Evolutionary conservation across 2,329 filamentous ascomycete genomes (phyloP).

Genomic region (Diaporthe australafricana): DNA sequence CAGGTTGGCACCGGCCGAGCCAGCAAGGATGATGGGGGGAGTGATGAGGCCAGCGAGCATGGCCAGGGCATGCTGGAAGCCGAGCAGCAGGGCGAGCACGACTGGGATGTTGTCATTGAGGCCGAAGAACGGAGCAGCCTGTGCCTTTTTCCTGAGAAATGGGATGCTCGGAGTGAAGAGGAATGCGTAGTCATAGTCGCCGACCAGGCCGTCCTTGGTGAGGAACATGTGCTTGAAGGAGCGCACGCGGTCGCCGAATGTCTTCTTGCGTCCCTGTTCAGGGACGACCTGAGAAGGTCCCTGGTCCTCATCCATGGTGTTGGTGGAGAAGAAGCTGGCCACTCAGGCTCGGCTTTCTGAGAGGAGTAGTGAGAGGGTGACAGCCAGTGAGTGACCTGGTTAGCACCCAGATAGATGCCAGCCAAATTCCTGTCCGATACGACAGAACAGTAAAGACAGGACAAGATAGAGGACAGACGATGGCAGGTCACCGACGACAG

Average conservation of each 20-base stretch:
- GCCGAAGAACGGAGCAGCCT: slow-evolving; percentile 84
- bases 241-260: slow-evolving; percentile 46
- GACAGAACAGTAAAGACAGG: no score
- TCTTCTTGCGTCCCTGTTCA: slow-evolving; percentile 47
- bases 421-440: not conserved
- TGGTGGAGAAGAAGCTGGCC: not conserved
- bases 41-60: slow-evolving; percentile 84
- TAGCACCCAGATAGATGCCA: not conserved
- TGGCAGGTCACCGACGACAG: not conserved
- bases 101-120: slow-evolving; percentile 83
- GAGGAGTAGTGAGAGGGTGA: not conserved
- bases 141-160: slow-evolving; percentile 75
- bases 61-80: slow-evolving; percentile 82
- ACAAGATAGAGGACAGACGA: not conserved
- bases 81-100: slow-evolving; percentile 77
- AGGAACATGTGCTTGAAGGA: slow-evolving; percentile 57
- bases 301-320: slow-evolving; percentile 67
- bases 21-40: slow-evolving; percentile 79
- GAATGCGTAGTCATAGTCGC: slow-evolving; percentile 90
- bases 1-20: slow-evolving; percentile 73
- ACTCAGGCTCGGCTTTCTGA: not conserved
- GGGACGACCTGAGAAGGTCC: slow-evolving; percentile 63
- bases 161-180: slow-evolving; percentile 86
- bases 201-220: slow-evolving; percentile 79
- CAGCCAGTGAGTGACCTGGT: not conserved